Evolutionary conservation across 495 filamentous ascomycete genomes (phyloP).

Genomic region (Polyplosphaeria fusca): DNA sequence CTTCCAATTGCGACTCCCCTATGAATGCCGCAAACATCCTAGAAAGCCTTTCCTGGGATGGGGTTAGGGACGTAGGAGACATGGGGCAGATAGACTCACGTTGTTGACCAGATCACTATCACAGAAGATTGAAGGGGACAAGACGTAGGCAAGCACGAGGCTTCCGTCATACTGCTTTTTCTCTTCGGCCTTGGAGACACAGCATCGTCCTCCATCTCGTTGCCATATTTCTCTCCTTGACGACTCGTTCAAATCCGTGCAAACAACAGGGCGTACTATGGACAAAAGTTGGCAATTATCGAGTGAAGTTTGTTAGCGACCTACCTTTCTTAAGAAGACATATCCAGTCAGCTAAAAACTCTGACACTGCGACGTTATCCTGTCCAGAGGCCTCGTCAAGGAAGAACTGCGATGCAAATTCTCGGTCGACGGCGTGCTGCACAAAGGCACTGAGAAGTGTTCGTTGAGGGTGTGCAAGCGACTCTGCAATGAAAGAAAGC

Average conservation of each 20-base stretch:
- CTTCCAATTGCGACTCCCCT: conserved; percentile 7
- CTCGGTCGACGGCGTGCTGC: conserved; percentile 16
- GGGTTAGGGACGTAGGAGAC: not conserved
- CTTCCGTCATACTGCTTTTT: conserved; percentile 3
- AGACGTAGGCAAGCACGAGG: conserved; percentile 12
- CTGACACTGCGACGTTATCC: conserved; percentile 3
- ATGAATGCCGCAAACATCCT: conserved; percentile 18
- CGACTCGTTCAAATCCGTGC: conserved; percentile 3
- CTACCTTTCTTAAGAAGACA: conserved; percentile 18
- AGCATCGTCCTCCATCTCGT: conserved; percentile 23
- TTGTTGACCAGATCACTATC: conserved; percentile 13
- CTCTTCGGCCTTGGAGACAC: conserved; percentile 12
- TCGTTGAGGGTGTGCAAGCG: conserved; percentile 21
- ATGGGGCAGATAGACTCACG: conserved; percentile 11
- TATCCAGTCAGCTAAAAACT: conserved; percentile 22
- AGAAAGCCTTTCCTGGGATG: conserved; percentile 10
- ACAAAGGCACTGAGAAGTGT: conserved; percentile 18
- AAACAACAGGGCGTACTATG: conserved; percentile 21
- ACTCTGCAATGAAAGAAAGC: conserved; percentile 18
- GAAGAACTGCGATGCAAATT: conserved; percentile 16
- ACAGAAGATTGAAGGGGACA: conserved; percentile 12
- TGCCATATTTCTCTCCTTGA: conserved; percentile 14
- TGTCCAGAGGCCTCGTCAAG: conserved; percentile 11
- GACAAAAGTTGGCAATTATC: not conserved
- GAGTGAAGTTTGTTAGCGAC: not conserved